phyloP scores from a whole-genome alignment of 805 yeast species.

The Saccharomycopsis olivae region DNA sequence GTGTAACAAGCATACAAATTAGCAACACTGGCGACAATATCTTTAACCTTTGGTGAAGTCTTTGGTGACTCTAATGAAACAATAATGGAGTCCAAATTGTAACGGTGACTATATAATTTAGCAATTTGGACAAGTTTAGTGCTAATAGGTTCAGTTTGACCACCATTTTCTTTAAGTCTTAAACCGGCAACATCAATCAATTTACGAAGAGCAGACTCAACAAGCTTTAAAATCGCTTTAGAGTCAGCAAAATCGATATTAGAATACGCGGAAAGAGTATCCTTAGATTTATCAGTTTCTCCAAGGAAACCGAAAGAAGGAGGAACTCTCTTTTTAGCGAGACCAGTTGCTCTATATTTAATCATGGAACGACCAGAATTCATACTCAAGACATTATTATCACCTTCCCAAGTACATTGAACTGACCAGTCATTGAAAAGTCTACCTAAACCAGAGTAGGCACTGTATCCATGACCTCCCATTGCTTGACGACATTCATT shows the following conservation, averaged over 20 bases:
- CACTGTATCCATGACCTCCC: slow-evolving; percentile 94
- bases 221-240: slow-evolving; percentile 27
- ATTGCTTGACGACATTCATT: slow-evolving; percentile 89
- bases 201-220: slow-evolving; percentile 32
- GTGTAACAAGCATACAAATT: slow-evolving; percentile 53
- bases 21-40: slow-evolving; percentile 43
- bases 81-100: slow-evolving; percentile 31
- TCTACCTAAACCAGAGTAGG: slow-evolving; percentile 86
- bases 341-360: slow-evolving; percentile 31
- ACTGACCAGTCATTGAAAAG: slow-evolving; percentile 93
- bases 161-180: slow-evolving; percentile 20
- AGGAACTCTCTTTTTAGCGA: slow-evolving; percentile 24
- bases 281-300: slow-evolving; percentile 18
- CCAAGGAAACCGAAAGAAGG: slow-evolving; percentile 25
- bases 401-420: slow-evolving; percentile 98
- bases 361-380: slow-evolving; percentile 68
- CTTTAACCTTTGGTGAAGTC: slow-evolving; percentile 27
- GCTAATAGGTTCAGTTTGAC: neutral
- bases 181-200: slow-evolving; percentile 21
- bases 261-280: neutral
- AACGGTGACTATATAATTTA: slow-evolving; percentile 41
- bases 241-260: slow-evolving; percentile 23
- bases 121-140: slow-evolving; percentile 31
- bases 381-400: slow-evolving; percentile 76
- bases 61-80: slow-evolving; percentile 24